Base-by-base conservation (phyloP, 371 early-diverging fungal species). In the Encephalitozoon cuniculi region DNA sequence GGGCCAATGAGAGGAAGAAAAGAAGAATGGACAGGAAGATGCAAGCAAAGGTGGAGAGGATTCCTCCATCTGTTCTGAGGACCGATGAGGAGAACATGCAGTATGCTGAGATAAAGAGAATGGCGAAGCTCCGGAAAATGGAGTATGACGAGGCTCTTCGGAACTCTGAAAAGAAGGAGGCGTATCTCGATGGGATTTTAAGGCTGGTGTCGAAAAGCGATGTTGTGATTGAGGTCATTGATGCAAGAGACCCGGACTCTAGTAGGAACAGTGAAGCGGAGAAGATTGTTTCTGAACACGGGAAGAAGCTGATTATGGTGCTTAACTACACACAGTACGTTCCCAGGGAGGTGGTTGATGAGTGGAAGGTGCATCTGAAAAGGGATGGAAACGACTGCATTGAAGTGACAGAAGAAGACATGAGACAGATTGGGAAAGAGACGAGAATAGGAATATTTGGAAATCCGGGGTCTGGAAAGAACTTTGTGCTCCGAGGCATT, bases 391-490 rank as follows among this genome's bases (percentile, higher is more conserved):
- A 37, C 12, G 28, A 21, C 6, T 54, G 25, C 3, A 25, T 63
- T 18, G 41, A 41, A 18, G 0, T 12, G 18, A 34, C 11, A 34
- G 34, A 30, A 34, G 59, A 34, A 32, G 59, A 34, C 2, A 59
- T 34, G 6, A 18, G 18, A 0, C 34, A 34, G 59, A 37, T 59
- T 34, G 59, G 37, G 12, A 21, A 59, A 5, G 59, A 37, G 34
- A 34, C 18, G 34, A 59, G 28, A 15, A 32, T 74, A 30, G 64
- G 74, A n/a, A 43, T 74, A 32, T 65, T 74, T 74, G 74, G 74
- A 18, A 43, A 74, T 21, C 12, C 26, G 4, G 30, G 34, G 11
- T 46, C 25, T 65, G 74, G 74, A 15, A 74, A 74, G 52, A 59
- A 44, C 46, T 74, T 46, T 64, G 66, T 32, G 64, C 28, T 64